Conservation (phyloP, 495 filamentous ascomycete species). For the Penicillium bialowiezense region DNA sequence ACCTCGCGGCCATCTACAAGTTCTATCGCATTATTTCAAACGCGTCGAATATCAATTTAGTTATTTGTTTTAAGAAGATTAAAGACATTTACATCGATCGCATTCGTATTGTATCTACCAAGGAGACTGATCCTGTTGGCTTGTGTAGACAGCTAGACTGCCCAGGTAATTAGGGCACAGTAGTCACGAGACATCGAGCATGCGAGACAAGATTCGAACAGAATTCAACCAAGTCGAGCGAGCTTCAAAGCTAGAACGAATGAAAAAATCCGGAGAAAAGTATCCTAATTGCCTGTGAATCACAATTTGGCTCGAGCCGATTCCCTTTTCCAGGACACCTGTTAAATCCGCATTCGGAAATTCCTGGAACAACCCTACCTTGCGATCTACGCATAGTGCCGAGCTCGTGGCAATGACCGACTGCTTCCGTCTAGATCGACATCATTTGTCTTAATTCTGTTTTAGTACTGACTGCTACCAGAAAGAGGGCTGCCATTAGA, state of each 20-base stretch:
- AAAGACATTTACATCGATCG: neutral
- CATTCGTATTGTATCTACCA: neutral
- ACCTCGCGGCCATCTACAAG: too few species aligned
- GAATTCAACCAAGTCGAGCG: too few species aligned
- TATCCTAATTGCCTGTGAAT: too few species aligned
- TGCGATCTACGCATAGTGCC: neutral
- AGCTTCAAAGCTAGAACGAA: too few species aligned
- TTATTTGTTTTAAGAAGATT: too few species aligned
- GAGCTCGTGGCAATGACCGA: neutral
- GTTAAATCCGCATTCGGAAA: conserved; percentile 10
- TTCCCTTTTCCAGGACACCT: too few species aligned
- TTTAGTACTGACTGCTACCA: conserved; percentile 3
- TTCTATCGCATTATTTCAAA: too few species aligned
- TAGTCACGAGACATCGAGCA: neutral
- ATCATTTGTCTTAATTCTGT: neutral
- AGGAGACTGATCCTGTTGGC: too few species aligned
- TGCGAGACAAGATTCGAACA: too few species aligned
- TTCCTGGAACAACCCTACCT: neutral
- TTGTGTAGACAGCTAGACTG: neutral
- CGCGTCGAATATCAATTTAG: too few species aligned
- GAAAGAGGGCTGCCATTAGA: neutral
- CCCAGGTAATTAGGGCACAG: neutral
- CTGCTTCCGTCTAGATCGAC: conserved; percentile 15
- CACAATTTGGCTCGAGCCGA: too few species aligned
- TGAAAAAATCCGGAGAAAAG: neutral